Evolutionary conservation across 2,329 filamentous ascomycete genomes (phyloP).

Genomic region (Cladosporium colombiae): DNA sequence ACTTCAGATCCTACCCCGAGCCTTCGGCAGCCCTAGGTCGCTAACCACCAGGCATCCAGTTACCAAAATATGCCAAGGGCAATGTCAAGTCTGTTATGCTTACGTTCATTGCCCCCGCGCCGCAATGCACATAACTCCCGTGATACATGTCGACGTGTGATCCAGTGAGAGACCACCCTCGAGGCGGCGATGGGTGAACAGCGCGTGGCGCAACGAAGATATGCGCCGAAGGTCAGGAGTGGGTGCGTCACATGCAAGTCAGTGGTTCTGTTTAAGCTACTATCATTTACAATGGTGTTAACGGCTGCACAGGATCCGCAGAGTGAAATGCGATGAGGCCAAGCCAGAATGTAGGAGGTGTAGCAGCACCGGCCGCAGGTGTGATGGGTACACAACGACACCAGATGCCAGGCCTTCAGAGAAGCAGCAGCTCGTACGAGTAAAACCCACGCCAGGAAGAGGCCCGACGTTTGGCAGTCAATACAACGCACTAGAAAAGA

Average conservation of each 20-base stretch:
- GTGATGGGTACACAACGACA: slow-evolving; percentile 52
- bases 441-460: slow-evolving; percentile 22
- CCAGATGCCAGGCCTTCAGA: slow-evolving; percentile 16
- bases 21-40: not conserved
- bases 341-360: slow-evolving; percentile 9
- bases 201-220: slow-evolving; percentile 16
- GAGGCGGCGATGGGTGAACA: slow-evolving; percentile 13
- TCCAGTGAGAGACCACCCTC: not conserved
- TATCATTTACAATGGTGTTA: not conserved
- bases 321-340: slow-evolving; percentile 59
- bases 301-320: slow-evolving; percentile 47
- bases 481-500: slow-evolving; percentile 30
- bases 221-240: slow-evolving; percentile 28
- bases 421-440: slow-evolving; percentile 19
- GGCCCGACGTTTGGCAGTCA: slow-evolving; percentile 28
- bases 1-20: slow-evolving; percentile 9
- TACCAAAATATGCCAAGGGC: not conserved
- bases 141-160: not conserved
- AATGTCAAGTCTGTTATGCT: not conserved
- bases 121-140: not conserved
- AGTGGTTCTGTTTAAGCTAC: slow-evolving; percentile 31
- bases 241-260: slow-evolving; percentile 60
- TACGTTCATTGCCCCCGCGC: not conserved
- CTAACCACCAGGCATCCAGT: not conserved
- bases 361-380: slow-evolving; percentile 3